Evolutionary conservation across 2,329 filamentous ascomycete species (phyloP).

Genomic region (Chrysoporthe puriensis): DNA sequence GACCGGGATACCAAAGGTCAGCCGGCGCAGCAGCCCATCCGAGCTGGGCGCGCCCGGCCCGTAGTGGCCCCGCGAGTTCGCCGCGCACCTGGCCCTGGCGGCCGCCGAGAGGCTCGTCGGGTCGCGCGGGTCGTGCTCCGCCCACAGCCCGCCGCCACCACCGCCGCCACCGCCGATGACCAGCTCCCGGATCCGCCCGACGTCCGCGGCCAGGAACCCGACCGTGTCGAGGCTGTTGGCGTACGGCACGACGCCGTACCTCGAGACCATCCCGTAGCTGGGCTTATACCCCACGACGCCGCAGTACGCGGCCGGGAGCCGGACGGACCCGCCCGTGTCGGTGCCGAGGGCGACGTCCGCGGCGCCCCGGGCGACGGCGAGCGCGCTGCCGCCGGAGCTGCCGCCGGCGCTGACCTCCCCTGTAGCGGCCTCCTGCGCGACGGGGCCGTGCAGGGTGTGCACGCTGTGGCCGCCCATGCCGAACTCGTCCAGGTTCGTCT

Average conservation of each 20-base stretch:
- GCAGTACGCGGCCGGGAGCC: conserved; percentile 86
- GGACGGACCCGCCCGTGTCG: conserved; percentile 88
- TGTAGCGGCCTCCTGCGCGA: conserved; percentile 29
- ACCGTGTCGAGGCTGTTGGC: conserved; percentile 93
- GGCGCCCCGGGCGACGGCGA: conserved; percentile 70
- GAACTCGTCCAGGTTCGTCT: conserved; percentile 84
- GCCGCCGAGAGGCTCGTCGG: conserved; percentile 69
- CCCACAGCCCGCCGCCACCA: conserved; percentile 42
- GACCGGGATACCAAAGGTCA: conserved; percentile 61
- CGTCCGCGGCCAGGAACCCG: conserved; percentile 68
- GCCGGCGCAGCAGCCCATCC: conserved; percentile 28
- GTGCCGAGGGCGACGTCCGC: conserved; percentile 77
- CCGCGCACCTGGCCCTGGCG: conserved; percentile 56
- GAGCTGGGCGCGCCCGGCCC: conserved; percentile 15
- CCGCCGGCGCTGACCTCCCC: conserved; percentile 72
- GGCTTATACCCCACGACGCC: conserved; percentile 87
- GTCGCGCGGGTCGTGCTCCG: conserved; percentile 68
- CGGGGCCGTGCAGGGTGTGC: conserved; percentile 36
- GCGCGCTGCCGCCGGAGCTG: conserved; percentile 91
- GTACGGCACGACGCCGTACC: conserved; percentile 87
- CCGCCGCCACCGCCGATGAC: conserved; percentile 45
- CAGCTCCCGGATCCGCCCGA: conserved; percentile 55
- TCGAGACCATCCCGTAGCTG: conserved; percentile 84
- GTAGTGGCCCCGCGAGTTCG: conserved; percentile 9
- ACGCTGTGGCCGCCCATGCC: conserved; percentile 44